Percentiles rank a stretch among this genome's conserved stretches.
Conservation (phyloP, 768 basidiomycete genomes). For the Cyathus striatus region DNA sequence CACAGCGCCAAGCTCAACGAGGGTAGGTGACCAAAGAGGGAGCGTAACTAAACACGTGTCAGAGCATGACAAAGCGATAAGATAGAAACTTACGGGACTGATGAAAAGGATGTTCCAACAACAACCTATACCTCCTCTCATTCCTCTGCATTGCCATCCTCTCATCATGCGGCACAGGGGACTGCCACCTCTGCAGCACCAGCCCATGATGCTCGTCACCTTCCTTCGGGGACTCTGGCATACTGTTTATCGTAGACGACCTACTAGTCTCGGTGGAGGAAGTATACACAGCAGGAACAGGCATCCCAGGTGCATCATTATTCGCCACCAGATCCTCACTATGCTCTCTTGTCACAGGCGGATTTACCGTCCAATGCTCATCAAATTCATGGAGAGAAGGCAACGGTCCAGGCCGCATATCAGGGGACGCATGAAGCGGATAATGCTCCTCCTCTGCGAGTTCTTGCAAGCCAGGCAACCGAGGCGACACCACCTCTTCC, state of each 20-base stretch:
- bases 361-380: too few species aligned
- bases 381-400: too few species aligned
- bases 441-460: constrained; percentile 12
- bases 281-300: constrained; percentile 34
- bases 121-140: constrained; percentile 65
- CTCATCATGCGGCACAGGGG: constrained; percentile 36
- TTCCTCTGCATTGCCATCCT: constrained; percentile 38
- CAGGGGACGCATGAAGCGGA: constrained; percentile 21
- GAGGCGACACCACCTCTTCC: constrained; percentile 20
- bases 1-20: constrained; percentile 65
- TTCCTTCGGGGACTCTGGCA: constrained; percentile 4
- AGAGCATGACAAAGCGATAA: constrained; percentile 2
- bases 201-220: constrained; percentile 9
- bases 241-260: constrained; percentile 16
- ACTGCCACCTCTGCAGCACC: constrained; percentile 25
- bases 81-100: constrained; percentile 44
- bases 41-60: constrained; percentile 40
- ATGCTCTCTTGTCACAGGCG: too few species aligned
- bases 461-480: constrained; percentile 5
- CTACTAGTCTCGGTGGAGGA: constrained; percentile 18
- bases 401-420: constrained; percentile 23
- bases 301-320: too few species aligned
- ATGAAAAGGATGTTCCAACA: constrained; percentile 66
- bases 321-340: too few species aligned
- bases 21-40: constrained; percentile 70